phyloP scores from a whole-genome alignment of 1,284 basidiomycete species.

The Boletellus deceptivus region DNA sequence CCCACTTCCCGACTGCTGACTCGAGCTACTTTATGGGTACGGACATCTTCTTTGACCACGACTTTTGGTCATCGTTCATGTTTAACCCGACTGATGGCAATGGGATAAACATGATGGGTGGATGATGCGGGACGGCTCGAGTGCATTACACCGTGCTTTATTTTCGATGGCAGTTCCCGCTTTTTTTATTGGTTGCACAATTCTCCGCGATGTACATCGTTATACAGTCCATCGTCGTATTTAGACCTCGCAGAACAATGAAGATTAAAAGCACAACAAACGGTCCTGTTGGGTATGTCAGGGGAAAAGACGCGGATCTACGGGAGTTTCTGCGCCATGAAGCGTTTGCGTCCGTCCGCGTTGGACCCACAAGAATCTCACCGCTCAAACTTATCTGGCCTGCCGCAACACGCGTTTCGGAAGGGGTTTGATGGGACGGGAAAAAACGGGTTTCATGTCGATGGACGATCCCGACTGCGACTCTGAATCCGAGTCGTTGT shows the following conservation, averaged over 20 bases:
- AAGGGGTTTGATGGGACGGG: slow-evolving; percentile 42
- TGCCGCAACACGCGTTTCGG: slow-evolving; percentile 34
- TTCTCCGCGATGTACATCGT: background rate
- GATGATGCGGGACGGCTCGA: background rate
- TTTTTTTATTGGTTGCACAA: slow-evolving; percentile 1
- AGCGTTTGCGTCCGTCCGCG: too few relatives aligned
- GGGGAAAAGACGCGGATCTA: too few relatives aligned
- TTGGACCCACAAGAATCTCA: background rate
- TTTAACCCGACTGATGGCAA: slow-evolving; percentile 23
- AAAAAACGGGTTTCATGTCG: slow-evolving; percentile 37
- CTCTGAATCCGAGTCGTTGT: slow-evolving; percentile 29
- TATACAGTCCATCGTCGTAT: slow-evolving; percentile 11
- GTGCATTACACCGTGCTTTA: background rate
- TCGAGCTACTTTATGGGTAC: slow-evolving; percentile 32
- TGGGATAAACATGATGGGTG: slow-evolving; percentile 11
- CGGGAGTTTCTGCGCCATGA: too few relatives aligned
- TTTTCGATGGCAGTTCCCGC: background rate
- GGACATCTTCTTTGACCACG: slow-evolving; percentile 37
- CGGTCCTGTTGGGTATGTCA: too few relatives aligned
- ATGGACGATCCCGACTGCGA: slow-evolving; percentile 33
- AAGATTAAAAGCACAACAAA: too few relatives aligned
- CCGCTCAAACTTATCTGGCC: slow-evolving; percentile 13
- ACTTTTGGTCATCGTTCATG: slow-evolving; percentile 41
- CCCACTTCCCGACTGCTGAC: slow-evolving; percentile 28
- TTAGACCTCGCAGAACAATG: background rate